Evolutionary conservation across 441 rosid genomes (phyloP), one percentile per base, ranked within the genome.

Genomic region (Melastoma candidum): DNA sequence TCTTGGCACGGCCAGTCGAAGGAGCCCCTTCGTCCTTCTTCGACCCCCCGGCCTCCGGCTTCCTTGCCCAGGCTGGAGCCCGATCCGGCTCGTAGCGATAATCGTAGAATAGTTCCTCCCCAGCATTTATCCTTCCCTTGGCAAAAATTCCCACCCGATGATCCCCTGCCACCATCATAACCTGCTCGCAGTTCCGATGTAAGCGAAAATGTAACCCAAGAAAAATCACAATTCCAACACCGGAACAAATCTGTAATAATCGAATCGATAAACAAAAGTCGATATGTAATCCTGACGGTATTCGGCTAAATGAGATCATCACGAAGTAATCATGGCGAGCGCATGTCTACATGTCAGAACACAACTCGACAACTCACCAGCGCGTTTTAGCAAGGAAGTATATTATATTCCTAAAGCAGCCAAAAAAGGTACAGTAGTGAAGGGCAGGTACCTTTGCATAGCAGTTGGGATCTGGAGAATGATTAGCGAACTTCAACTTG

Each of bases 21-120:
- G 94, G 93, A 65, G 76, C 72, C 11, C 77, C 81, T 1, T 89
- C 99, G 48, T 93, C 97, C 63, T 80, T 89, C 53, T 84, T 89
- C 1, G 95, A 80, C 54, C 95, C 96, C 1, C 90, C 72, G 51
- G 83, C 83, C 73, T 89, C 97, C 0, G 95, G 99, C 74, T 89
- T 93, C 75, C 85, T 79, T 1, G 97, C 99, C 97, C 99, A 94
- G 53, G 95, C 87, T 22, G 97, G 94, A 51, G 97, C 99, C 59
- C 95, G 73, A 53, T 94, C 99, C 11, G 97, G 90, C 64, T 89
- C 97, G 59, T 93, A 93, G 39, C 97, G 88, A 44, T 93, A 93
- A 51, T 89, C 99, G 47, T 89, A 89, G 70, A 93, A 93, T 46
- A 93, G 84, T 60, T 93, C 96, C 74, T 93, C 99, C 32, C 97